Evolutionary conservation across 106 monocot genomes (phyloP).

Genomic region (Cymbidium sinense): DNA sequence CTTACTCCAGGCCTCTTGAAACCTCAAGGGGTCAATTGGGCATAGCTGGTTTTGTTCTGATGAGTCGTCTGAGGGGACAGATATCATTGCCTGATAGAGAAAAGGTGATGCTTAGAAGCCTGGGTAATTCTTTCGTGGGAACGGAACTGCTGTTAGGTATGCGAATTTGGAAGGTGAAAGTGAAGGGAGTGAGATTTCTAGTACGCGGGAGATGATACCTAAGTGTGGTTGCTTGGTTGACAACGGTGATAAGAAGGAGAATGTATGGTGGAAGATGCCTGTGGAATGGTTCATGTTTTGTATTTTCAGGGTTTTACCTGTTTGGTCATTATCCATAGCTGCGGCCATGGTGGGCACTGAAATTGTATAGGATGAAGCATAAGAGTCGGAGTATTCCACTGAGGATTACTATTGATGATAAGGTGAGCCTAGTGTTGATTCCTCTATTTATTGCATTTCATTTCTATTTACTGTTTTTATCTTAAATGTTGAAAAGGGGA

Average conservation of each 20-base stretch:
- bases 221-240: neutral
- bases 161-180: neutral
- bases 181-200: neutral
- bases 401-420: conserved; percentile 28
- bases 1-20: neutral
- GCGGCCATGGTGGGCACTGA: conserved; percentile 33
- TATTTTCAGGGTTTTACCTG: conserved; percentile 26
- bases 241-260: conserved; percentile 12
- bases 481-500: no score
- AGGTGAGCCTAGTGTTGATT: conserved; percentile 21
- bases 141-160: no score
- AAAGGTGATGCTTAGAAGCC: no score
- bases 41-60: no score
- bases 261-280: conserved; percentile 39
- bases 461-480: no score
- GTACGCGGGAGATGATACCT: neutral
- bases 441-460: no score
- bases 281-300: conserved; percentile 31
- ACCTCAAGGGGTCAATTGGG: neutral
- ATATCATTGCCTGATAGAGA: neutral
- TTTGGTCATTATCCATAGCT: conserved; percentile 34
- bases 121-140: no score
- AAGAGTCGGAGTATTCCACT: conserved; percentile 15
- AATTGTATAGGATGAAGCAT: conserved; percentile 33
- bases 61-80: neutral